Percentiles rank a stretch among this genome's conserved stretches.
Conservation (phyloP, 2,329 filamentous ascomycete genomes). For the Ophiosphaerella herpotricha region DNA sequence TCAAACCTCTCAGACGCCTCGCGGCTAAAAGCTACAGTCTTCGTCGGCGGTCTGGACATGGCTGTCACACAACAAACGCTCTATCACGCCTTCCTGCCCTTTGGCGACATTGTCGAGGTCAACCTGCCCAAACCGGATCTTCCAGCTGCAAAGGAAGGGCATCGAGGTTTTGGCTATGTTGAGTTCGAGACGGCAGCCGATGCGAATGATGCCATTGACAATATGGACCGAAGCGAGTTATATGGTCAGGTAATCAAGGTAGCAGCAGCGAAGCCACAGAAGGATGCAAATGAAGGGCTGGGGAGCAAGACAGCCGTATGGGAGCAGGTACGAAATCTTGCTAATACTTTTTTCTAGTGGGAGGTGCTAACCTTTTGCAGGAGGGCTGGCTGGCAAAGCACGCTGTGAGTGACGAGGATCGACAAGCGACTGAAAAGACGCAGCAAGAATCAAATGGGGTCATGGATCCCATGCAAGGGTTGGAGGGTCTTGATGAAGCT, state of each 20-base stretch:
- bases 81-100: conserved; percentile 91
- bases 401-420: conserved; percentile 81
- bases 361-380: conserved; percentile 53
- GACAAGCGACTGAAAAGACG: conserved; percentile 61
- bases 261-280: conserved; percentile 87
- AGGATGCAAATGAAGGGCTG: conserved; percentile 82
- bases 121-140: conserved; percentile 86
- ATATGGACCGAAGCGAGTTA: conserved; percentile 97
- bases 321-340: conserved; percentile 77
- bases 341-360: background rate
- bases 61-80: conserved; percentile 76
- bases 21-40: conserved; percentile 88
- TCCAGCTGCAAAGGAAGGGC: conserved; percentile 75
- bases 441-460: conserved; percentile 58
- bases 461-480: conserved; percentile 91
- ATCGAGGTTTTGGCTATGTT: conserved; percentile 94
- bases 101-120: conserved; percentile 93
- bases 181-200: conserved; percentile 88
- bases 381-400: conserved; percentile 92
- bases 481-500: conserved; percentile 91
- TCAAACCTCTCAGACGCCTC: conserved; percentile 76
- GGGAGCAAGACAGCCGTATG: conserved; percentile 94
- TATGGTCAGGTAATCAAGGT: conserved; percentile 93
- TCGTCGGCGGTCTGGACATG: conserved; percentile 85
- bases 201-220: conserved; percentile 94